A percentile compares a stretch with the other conserved stretches of the same genome.
Conservation (phyloP, 2,329 filamentous ascomycete genomes). For the Arthrobotrys entomopaga region DNA sequence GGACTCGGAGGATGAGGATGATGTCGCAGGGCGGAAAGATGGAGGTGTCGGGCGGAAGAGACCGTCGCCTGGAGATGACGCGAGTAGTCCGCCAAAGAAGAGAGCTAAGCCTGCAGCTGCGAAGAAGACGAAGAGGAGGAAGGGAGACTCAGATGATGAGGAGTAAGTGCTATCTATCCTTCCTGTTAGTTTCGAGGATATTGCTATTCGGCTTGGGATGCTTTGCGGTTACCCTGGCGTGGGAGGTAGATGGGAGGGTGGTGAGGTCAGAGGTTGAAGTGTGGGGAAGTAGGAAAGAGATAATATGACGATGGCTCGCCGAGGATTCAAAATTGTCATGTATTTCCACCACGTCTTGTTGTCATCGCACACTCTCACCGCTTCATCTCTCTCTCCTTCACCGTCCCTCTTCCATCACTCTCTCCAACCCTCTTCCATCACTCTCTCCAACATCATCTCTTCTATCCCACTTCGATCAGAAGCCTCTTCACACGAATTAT, state of each 20-base stretch:
- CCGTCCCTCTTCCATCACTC: neutral
- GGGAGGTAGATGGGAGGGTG: neutral
- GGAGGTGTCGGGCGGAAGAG: constrained; percentile 38
- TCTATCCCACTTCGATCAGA: neutral
- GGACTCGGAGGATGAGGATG: constrained; percentile 32
- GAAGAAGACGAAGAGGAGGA: constrained; percentile 28
- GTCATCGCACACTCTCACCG: neutral
- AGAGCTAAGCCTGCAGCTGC: constrained; percentile 36
- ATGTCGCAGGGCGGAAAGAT: constrained; percentile 16
- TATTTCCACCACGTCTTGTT: constrained; percentile 18
- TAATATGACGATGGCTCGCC: neutral
- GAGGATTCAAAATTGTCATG: constrained; percentile 10
- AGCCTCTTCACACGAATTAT: neutral
- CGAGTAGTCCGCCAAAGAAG: constrained; percentile 50
- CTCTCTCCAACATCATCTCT: neutral
- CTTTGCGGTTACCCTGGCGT: neutral
- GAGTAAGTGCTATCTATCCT: constrained; percentile 37
- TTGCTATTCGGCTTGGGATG: neutral
- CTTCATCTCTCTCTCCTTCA: neutral
- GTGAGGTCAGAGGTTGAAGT: neutral
- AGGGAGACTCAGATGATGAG: constrained; percentile 34
- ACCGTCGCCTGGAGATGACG: constrained; percentile 48
- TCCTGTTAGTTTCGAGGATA: neutral
- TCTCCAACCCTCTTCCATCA: constrained; percentile 4
- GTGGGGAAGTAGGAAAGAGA: neutral